Percentiles rank a stretch among this genome's conserved stretches.
phyloP scores from a whole-genome alignment of 495 filamentous ascomycete species.

The Trichoderma reesei region DNA sequence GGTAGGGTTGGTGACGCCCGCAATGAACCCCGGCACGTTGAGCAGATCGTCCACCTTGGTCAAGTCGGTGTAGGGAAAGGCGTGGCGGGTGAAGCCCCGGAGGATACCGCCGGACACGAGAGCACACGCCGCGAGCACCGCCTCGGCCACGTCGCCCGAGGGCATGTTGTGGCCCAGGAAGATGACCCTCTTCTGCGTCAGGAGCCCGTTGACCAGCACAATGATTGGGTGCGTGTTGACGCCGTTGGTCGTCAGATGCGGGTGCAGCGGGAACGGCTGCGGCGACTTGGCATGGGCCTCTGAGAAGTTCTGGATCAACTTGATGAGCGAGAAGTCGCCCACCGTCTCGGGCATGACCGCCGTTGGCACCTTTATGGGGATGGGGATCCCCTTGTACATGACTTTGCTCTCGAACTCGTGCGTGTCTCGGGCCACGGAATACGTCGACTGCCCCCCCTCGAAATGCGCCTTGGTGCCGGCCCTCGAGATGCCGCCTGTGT shows the following conservation, averaged over 20 bases:
- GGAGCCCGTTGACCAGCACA: slow-evolving; percentile 66
- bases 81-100: slow-evolving; percentile 89
- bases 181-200: slow-evolving; percentile 94
- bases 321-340: slow-evolving; percentile 94
- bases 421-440: slow-evolving; percentile 77
- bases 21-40: slow-evolving; percentile 93
- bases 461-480: slow-evolving; percentile 46
- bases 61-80: slow-evolving; percentile 96
- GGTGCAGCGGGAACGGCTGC: slow-evolving; percentile 78
- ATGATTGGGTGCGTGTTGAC: slow-evolving; percentile 69
- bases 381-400: slow-evolving; percentile 87
- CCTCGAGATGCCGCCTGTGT: slow-evolving; percentile 37
- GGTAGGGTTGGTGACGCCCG: slow-evolving; percentile 92
- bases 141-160: slow-evolving; percentile 89
- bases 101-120: slow-evolving; percentile 92
- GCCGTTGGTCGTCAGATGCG: slow-evolving; percentile 89
- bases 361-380: slow-evolving; percentile 91
- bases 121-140: slow-evolving; percentile 86
- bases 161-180: slow-evolving; percentile 93
- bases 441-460: slow-evolving; percentile 36
- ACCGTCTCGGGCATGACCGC: slow-evolving; percentile 92
- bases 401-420: slow-evolving; percentile 95
- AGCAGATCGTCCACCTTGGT: slow-evolving; percentile 96
- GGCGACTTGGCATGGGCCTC: slow-evolving; percentile 66
- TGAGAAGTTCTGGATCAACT: slow-evolving; percentile 90